Evolutionary conservation across 2,329 filamentous ascomycete species (phyloP), one percentile per base, ranked within the genome.

Genomic region (Saccharata proteae): DNA sequence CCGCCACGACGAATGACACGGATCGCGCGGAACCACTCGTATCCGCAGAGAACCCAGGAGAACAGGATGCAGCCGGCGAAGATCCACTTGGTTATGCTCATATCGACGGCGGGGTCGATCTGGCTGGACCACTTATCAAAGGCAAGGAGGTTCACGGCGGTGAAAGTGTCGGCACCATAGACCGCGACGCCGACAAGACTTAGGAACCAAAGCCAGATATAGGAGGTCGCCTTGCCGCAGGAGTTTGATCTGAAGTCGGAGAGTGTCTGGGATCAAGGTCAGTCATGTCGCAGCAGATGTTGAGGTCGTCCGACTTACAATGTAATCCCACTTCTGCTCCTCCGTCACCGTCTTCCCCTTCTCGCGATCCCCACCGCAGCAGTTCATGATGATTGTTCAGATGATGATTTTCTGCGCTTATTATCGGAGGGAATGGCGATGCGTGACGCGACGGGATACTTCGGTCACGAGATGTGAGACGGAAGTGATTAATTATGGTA

Each of bases 51-150:
- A 41, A 84, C 62, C 54, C 88, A 86, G 7, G 86, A 96, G 20
- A 90, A 66, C 40, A 96, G 79, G 50, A 98, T 96, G 54, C 86
- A 93, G 34, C 74, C 72, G 16, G 83, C 80, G 53, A 96, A 98
- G 52, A 98, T 86, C 85, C 86, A 94, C 61, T 90, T 92, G 9
- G 84, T 80, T 32, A 88, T 71, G 29, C 73, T 62, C 48, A 92
- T 74, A 3, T 76, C 71, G 41, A 96, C 79, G 23, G 72, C 69
- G 2, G 85, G 85, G 44, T 83, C 61, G 44, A 96, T 80, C 43
- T 82, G 69, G 32, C 80, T 83, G 1, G 83, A 82, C 86, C 86
- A 96, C 38, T 74, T 74, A 59, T 92, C 74, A 60, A 93, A 94
- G 34, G 71, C 80, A 30, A 98, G 70, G 23, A 98, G 67, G 40